Conservation (phyloP, 305 asterid genomes). For the Stenogyne calaminthoides region DNA sequence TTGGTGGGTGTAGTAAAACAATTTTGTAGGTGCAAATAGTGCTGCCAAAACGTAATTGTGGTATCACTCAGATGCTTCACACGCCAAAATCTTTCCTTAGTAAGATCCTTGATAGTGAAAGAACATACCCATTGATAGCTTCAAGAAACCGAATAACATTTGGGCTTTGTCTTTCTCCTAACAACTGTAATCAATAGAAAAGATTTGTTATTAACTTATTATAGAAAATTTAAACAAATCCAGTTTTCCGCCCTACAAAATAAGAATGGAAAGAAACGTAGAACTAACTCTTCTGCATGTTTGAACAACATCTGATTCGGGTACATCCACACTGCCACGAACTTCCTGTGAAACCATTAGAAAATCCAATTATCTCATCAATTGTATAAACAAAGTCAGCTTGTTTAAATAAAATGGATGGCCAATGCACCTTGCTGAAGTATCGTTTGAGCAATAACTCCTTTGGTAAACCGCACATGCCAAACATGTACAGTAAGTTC, state of each 20-base stretch:
- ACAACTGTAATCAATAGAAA: slow-evolving; percentile 53
- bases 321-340: slow-evolving; percentile 59
- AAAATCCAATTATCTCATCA: slow-evolving; percentile 24
- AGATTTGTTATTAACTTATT: slow-evolving; percentile 25
- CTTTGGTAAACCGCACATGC: slow-evolving; percentile 74
- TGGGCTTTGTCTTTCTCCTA: slow-evolving; percentile 84
- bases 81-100: neutral
- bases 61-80: neutral
- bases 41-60: no score
- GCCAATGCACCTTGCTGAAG: slow-evolving; percentile 74
- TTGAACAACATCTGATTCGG: slow-evolving; percentile 70
- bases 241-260: slow-evolving; percentile 6
- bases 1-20: no score
- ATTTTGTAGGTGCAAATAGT: no score
- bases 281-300: slow-evolving; percentile 80
- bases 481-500: slow-evolving; percentile 72
- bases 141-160: slow-evolving; percentile 70
- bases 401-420: slow-evolving; percentile 24
- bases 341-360: slow-evolving; percentile 52
- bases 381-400: slow-evolving; percentile 7
- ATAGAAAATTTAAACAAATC: slow-evolving; percentile 20
- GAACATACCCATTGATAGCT: slow-evolving; percentile 72
- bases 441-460: slow-evolving; percentile 76
- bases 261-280: slow-evolving; percentile 11
- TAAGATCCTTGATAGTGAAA: slow-evolving; percentile 10